Conservation (phyloP, 805 yeast genomes). For the Brettanomyces custersianus region DNA sequence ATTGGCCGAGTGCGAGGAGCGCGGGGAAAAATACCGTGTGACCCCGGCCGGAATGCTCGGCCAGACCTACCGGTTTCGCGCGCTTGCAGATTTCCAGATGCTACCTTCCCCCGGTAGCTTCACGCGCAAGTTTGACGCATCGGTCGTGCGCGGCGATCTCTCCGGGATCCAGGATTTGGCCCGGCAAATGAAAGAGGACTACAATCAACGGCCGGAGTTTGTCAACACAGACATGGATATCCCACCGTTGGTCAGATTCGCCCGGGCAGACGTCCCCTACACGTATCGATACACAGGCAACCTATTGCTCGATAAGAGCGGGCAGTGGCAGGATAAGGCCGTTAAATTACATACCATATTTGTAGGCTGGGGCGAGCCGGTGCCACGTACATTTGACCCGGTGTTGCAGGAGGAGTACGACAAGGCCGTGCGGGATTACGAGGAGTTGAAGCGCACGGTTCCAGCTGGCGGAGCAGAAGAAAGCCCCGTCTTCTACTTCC, state of each 20-base stretch:
- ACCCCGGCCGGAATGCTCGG: conserved; percentile 62
- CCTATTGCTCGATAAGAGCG: conserved; percentile 51
- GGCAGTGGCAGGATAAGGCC: conserved; percentile 33
- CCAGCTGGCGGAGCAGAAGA: conserved; percentile 17
- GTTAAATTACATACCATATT: conserved; percentile 47
- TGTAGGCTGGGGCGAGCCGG: conserved; percentile 37
- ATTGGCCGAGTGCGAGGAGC: conserved; percentile 27
- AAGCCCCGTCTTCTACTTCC: conserved; percentile 25
- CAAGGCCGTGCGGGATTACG: conserved; percentile 26
- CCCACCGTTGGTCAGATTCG: conserved; percentile 82
- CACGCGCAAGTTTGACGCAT: conserved; percentile 28
- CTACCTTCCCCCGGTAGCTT: conserved; percentile 49
- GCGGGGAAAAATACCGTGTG: conserved; percentile 27
- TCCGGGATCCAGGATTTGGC: conserved; percentile 32
- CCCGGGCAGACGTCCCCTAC: conserved; percentile 68
- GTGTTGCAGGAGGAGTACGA: conserved; percentile 39
- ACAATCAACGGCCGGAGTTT: conserved; percentile 8
- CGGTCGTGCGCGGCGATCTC: conserved; percentile 35
- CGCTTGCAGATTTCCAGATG: conserved; percentile 82
- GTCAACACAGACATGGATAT: conserved; percentile 39
- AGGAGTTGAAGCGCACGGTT: conserved; percentile 18
- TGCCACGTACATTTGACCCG: conserved; percentile 43
- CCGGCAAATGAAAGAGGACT: conserved; percentile 15
- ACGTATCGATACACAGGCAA: conserved; percentile 72
- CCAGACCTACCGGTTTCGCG: conserved; percentile 67